Evolutionary conservation across 805 yeast species (phyloP).

Genomic region (Nakazawaea sp.): DNA sequence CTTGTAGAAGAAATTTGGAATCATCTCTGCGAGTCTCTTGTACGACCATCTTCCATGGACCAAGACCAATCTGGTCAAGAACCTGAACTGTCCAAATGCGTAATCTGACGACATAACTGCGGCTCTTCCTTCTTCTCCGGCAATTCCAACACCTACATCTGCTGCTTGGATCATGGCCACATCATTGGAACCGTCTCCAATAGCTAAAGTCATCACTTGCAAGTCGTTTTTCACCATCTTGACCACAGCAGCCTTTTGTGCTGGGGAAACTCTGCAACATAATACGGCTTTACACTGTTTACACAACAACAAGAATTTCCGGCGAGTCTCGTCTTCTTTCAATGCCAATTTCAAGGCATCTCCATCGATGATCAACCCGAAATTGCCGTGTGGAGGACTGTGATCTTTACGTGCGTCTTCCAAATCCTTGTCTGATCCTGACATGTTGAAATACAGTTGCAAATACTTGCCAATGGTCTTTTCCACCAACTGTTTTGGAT

Average conservation of each 20-base stretch:
- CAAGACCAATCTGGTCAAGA: constrained; percentile 52
- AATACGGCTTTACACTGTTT: constrained; percentile 73
- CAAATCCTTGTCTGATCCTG: constrained; percentile 36
- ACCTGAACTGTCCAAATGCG: constrained; percentile 76
- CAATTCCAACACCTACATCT: constrained; percentile 79
- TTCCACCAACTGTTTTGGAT: constrained; percentile 17
- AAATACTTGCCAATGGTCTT: constrained; percentile 39
- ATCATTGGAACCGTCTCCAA: constrained; percentile 85
- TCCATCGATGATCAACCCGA: constrained; percentile 69
- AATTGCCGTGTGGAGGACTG: constrained; percentile 49
- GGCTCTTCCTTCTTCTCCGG: constrained; percentile 83
- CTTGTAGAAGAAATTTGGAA: constrained; percentile 73
- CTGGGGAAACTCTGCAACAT: constrained; percentile 80
- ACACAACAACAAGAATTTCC: constrained; percentile 62
- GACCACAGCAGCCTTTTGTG: constrained; percentile 76
- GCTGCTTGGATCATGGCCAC: constrained; percentile 88
- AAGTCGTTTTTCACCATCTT: constrained; percentile 55
- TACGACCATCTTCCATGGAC: constrained; percentile 88
- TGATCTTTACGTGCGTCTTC: constrained; percentile 52
- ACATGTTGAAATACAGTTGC: constrained; percentile 36
- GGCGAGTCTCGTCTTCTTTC: constrained; percentile 22
- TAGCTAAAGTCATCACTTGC: constrained; percentile 70
- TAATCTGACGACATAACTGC: constrained; percentile 86
- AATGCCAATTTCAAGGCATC: constrained; percentile 46
- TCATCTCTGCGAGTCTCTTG: constrained; percentile 67